Conservation (phyloP, 768 basidiomycete species). For the Kondoa subrosea region DNA sequence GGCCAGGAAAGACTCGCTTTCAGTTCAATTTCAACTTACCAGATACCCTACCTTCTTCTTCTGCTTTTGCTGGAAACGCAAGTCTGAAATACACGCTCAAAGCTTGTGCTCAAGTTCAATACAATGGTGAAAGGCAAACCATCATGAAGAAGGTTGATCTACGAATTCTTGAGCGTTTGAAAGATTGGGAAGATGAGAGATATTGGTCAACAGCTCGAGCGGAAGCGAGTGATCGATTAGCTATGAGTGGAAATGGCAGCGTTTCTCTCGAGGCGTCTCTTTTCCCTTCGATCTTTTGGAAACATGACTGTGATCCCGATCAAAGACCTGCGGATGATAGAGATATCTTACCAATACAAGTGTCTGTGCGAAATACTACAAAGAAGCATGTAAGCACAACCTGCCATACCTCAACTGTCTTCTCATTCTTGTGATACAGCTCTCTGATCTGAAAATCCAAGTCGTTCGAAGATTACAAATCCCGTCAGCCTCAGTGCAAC, state of each 20-base stretch:
- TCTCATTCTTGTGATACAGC: not conserved
- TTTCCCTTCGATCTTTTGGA: slow-evolving; percentile 5
- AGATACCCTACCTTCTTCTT: slow-evolving; percentile 19
- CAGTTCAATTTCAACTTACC: slow-evolving; percentile 23
- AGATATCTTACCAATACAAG: slow-evolving; percentile 8
- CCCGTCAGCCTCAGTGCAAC: slow-evolving; percentile 3
- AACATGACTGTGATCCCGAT: slow-evolving; percentile 14
- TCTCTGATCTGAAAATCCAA: slow-evolving; percentile 21
- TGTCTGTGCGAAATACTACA: slow-evolving; percentile 21
- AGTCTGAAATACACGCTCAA: slow-evolving; percentile 20
- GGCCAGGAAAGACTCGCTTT: slow-evolving; percentile 25
- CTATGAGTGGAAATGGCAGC: slow-evolving; percentile 16
- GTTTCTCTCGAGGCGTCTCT: slow-evolving; percentile 13
- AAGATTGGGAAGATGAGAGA: slow-evolving; percentile 22
- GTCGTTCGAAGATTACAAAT: slow-evolving; percentile 19
- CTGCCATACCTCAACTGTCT: not conserved
- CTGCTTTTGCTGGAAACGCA: slow-evolving; percentile 22
- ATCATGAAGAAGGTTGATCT: slow-evolving; percentile 17
- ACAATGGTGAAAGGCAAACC: slow-evolving; percentile 19
- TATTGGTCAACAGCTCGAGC: slow-evolving; percentile 8
- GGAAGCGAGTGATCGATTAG: slow-evolving; percentile 11
- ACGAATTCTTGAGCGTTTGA: slow-evolving; percentile 24
- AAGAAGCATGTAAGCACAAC: slow-evolving; percentile 19
- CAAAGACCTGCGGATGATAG: not conserved
- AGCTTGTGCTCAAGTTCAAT: slow-evolving; percentile 18